Evolutionary conservation across 352 stramenopile species (phyloP), one percentile per base, ranked within the genome.

Genomic region (Elongisporangium senticosum): DNA sequence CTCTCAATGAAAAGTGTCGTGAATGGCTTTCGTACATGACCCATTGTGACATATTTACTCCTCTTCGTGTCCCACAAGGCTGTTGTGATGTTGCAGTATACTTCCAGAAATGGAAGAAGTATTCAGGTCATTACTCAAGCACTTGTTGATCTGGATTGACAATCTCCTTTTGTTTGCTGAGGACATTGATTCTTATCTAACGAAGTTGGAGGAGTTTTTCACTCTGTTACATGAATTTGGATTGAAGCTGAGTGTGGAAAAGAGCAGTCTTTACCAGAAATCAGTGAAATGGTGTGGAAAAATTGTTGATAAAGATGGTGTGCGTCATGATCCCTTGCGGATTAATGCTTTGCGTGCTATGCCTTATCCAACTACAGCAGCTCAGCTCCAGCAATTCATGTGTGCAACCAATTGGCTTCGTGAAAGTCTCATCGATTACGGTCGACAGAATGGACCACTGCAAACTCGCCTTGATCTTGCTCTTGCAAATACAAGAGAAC

Each of bases 141-240:
- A 61, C 19, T 26, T 74, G 13, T n/a, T 79, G 13, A 53, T 68
- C 1, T 79, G 67, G 58, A 71, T 75, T 24, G 66, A 75, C 22
- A 58, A 75, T 40, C 20, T 79, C 2, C 51, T 80, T 6, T 19
- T 77, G 13, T 70, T 66, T 40, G 61, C 63, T 19, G 33, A 49
- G 0, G 49, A 67, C 28, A 57, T 68, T 7, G 61, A 65, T 13
- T 65, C 40, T 8, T 75, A 69, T 24, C 14, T 73, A 1, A 21
- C 51, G 0, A 67, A 67, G 17, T 54, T 69, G 1, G 57, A 68
- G 7, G 1, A 64, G 49, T 21, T 76, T 10, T 59, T 79, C 14
- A 22, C 49, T 13, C 43, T 78, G 0, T 1, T 67, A 2, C 17
- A 72, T 22, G 4, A 58, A 0, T 64, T 62, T 50, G 62, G 61